Evolutionary conservation across 257 asterid species (phyloP), one percentile per base, ranked within the genome.

Genomic region (Linderniella brevidens): DNA sequence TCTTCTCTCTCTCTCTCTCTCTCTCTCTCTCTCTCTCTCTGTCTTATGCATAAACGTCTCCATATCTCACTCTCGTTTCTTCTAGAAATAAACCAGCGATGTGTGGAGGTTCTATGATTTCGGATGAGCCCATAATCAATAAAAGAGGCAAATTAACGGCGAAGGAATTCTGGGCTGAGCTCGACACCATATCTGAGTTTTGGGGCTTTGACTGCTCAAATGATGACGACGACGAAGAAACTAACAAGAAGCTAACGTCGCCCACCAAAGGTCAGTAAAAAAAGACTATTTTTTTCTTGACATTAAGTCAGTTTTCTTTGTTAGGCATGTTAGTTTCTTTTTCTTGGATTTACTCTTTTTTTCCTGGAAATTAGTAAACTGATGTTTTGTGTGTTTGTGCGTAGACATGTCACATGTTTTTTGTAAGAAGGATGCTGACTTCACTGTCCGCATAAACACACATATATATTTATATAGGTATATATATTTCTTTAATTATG

Each of bases 61-160:
- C 32, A 25, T 25, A 25, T 25, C 32, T 25, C 32, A 25, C 32
- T 25, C 4, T 6, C 6, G 52, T 17, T 40, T 11, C 46, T 16
- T 13, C 40, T 13, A 43, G 41, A 35, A 11, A 9, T 37, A 45
- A 12, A 12, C 1, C 13, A 50, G 69, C 53, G 12, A 84, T 85
- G 96, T 81, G 96, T 60, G 96, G 96, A 20, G 96, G 96, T 48
- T 78, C 92, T 37, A 68, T 76, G 14, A 85, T 85, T 54, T 72
- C 92, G 41, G 93, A 66, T 17, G 75, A 75, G 25, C 90, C 90
- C 4, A 60, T 73, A 58, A 14, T 54, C 59, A 61, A 64, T 14
- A 65, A 50, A 53, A 55, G 60, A 64, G 79, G 79, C 14, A 78
- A 76, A 42, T 8, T 78, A 25, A 64, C 76, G 25, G 13, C 70